Conservation (phyloP, 176 grass and related monocot genomes). For the Leersia perrieri region DNA sequence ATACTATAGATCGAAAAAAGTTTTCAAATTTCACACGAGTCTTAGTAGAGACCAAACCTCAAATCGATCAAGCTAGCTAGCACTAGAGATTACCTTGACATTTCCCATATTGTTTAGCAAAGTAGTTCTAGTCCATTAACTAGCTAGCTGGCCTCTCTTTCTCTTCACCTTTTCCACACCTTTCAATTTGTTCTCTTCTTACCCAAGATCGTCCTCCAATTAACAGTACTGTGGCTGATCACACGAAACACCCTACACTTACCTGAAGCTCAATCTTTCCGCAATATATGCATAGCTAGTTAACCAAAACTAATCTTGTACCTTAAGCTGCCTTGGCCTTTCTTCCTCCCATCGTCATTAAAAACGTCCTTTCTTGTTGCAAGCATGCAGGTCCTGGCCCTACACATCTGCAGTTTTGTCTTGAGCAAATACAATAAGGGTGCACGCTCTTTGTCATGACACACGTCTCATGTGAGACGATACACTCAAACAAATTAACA, state of each 20-base stretch:
- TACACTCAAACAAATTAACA: background rate
- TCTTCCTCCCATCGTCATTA: slow-evolving; percentile 35
- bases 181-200: background rate
- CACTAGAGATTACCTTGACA: background rate
- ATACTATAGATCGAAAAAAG: background rate
- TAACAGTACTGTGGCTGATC: background rate
- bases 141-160: background rate
- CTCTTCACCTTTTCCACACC: background rate
- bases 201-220: background rate
- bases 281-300: background rate
- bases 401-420: background rate
- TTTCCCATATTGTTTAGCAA: background rate
- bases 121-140: background rate
- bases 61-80: background rate
- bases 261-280: slow-evolving; percentile 16
- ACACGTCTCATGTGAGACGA: background rate
- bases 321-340: slow-evolving; percentile 18
- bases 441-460: slow-evolving; percentile 12
- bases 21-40: background rate
- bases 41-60: background rate
- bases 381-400: slow-evolving; percentile 19
- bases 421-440: background rate
- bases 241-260: slow-evolving; percentile 36
- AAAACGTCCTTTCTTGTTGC: slow-evolving; percentile 36
- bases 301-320: slow-evolving; percentile 32